Evolutionary conservation across 202 grass and related monocot species (phyloP), one percentile per base, ranked within the genome.

Genomic region (Brachypodium distachyon): DNA sequence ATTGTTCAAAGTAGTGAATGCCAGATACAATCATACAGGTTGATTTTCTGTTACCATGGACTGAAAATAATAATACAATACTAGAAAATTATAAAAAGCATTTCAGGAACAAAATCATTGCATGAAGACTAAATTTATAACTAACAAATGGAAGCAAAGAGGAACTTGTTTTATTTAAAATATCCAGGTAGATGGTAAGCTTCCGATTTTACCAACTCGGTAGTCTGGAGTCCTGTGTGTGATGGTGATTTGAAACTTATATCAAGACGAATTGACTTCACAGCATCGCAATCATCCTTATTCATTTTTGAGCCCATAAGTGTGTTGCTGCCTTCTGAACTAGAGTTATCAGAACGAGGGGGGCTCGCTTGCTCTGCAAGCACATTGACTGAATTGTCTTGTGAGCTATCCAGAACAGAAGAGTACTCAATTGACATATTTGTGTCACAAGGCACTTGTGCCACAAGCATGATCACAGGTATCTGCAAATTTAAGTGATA

Each of bases 241-340:
- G 95, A 95, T 63, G 91, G 49, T 31, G 95, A 98, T 74, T 98
- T 90, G 87, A 98, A 98, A 84, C 95, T 98, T 84, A 95, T 98
- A 85, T 98, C 95, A 85, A 98, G 91, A 76, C 87, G 87, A 80
- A 98, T 98, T 67, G 80, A 95, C 73, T 94, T 87, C 54, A 87
- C 87, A 86, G 54, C 55, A 46, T 79, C 57, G 4, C 62, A 72
- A 83, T 88, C 83, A 26, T 92, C 87, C 65, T 87, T 85, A 77
- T 56, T 87, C 71, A 85, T 60, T 70, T 83, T 92, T 74, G 89
- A 85, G 63, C 79, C 60, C 70, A 79, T 74, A 36, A 81, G 65
- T n/a, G 50, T 72, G 37, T 69, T 87, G 87, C 74, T 87, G 69
- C 55, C 67, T 63, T 90, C 91, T 66, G 85, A 88, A 84, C 69